These are phyloP conservation scores for Dacryopinax primogenitus DNA, from an alignment of 768 basidiomycete genomes.

Conservation along the genomic window DNA sequence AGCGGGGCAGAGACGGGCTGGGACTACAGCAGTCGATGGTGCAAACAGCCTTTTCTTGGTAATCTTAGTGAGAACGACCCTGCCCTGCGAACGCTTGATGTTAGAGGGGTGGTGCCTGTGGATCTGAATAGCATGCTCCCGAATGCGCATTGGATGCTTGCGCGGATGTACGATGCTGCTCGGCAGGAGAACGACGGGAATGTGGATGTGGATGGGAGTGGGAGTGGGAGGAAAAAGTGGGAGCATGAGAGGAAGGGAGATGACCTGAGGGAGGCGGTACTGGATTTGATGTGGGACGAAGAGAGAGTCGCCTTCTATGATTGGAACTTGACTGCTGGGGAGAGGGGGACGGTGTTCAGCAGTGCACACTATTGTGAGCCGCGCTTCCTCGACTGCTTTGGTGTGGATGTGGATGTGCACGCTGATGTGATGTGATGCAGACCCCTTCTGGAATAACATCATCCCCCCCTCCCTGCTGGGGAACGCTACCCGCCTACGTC, in stretches of 20 bases:
- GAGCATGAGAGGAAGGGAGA: conserved; percentile 38
- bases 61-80: conserved; percentile 36
- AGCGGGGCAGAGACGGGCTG: conserved; percentile 71
- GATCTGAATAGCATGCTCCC: conserved; percentile 82
- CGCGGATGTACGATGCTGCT: conserved; percentile 39
- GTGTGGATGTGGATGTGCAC: too few species aligned
- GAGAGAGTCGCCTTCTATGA: conserved; percentile 82
- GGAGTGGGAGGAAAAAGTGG: conserved; percentile 14
- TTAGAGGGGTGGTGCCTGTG: conserved; percentile 55
- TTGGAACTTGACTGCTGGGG: conserved; percentile 60
- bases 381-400: neutral
- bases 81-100: conserved; percentile 56
- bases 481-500: conserved; percentile 48
- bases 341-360: conserved; percentile 54
- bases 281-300: conserved; percentile 80
- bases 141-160: conserved; percentile 47
- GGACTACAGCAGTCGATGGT: conserved; percentile 35
- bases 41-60: conserved; percentile 31
- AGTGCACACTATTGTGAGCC: conserved; percentile 49
- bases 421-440: conserved; percentile 14
- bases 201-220: neutral
- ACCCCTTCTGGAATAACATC: conserved; percentile 79
- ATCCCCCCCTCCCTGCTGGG: conserved; percentile 55
- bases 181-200: conserved; percentile 10
- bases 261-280: conserved; percentile 50